phyloP scores from a whole-genome alignment of 2,329 filamentous ascomycete genomes.

The Fonsecaea multimorphosa region DNA sequence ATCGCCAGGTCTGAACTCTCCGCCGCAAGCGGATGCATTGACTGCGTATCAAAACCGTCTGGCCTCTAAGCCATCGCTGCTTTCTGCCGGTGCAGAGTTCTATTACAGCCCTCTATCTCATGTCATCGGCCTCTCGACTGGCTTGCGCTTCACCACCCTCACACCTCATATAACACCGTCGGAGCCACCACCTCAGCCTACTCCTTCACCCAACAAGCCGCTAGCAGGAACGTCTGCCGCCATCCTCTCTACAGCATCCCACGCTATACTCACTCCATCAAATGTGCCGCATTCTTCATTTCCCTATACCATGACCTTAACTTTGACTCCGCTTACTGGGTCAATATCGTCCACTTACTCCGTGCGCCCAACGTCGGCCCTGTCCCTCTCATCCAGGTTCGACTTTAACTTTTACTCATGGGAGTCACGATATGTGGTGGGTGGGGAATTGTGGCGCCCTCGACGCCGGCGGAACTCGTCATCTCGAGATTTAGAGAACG shows the following conservation, averaged over 20 bases:
- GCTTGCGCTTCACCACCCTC: conserved; percentile 86
- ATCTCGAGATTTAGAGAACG: conserved; percentile 30
- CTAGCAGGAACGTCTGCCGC: conserved; percentile 39
- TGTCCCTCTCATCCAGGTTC: conserved; percentile 87
- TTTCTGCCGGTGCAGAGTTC: conserved; percentile 88
- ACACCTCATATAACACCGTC: conserved; percentile 37
- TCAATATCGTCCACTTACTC: conserved; percentile 91
- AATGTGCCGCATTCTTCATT: conserved; percentile 68
- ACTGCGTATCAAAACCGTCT: conserved; percentile 31
- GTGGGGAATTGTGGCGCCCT: conserved; percentile 89
- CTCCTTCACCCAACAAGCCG: conserved; percentile 32
- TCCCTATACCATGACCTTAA: conserved; percentile 90
- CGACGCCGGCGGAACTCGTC: conserved; percentile 48
- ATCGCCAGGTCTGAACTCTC: conserved; percentile 33
- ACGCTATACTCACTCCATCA: conserved; percentile 37
- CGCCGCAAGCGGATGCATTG: conserved; percentile 44
- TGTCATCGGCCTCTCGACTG: conserved; percentile 87
- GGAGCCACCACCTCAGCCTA: conserved; percentile 56
- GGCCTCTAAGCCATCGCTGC: conserved; percentile 63
- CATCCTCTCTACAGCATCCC: conserved; percentile 36
- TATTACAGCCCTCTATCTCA: conserved; percentile 97
- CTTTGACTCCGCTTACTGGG: conserved; percentile 91
- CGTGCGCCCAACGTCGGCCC: conserved; percentile 80
- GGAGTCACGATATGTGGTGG: conserved; percentile 90
- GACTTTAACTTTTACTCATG: conserved; percentile 99